Conservation (phyloP, 2,329 filamentous ascomycete species). For the Penicillium hordei region DNA sequence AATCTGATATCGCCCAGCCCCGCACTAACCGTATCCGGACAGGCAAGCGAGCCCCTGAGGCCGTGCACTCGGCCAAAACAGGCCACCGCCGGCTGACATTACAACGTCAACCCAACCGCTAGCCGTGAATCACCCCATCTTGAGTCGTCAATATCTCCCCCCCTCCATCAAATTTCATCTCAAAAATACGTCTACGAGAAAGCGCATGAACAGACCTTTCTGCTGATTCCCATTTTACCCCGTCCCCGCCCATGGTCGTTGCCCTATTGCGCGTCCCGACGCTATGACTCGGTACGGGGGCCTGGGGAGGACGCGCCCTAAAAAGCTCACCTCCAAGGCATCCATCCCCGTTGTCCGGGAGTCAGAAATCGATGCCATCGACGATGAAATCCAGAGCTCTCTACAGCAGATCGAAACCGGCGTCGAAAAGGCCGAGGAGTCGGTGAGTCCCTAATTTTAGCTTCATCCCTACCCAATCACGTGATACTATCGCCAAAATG, state of each 20-base stretch:
- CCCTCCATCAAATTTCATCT: slow-evolving; percentile 55
- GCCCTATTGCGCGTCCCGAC: slow-evolving; percentile 39
- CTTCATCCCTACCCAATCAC: slow-evolving; percentile 40
- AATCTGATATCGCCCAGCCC: slow-evolving; percentile 46
- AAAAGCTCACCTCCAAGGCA: slow-evolving; percentile 88
- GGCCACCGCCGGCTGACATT: slow-evolving; percentile 42
- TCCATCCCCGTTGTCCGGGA: slow-evolving; percentile 83
- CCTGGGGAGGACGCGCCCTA: slow-evolving; percentile 51
- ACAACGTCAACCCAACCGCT: slow-evolving; percentile 48
- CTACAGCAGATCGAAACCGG: slow-evolving; percentile 87
- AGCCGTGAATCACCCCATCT: slow-evolving; percentile 22
- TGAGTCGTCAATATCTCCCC: slow-evolving; percentile 37
- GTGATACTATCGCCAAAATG: slow-evolving; percentile 37
- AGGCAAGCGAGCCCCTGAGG: slow-evolving; percentile 47
- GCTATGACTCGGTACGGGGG: slow-evolving; percentile 49
- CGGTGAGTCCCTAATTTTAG: slow-evolving; percentile 65
- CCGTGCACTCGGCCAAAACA: slow-evolving; percentile 44
- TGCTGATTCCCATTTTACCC: slow-evolving; percentile 63
- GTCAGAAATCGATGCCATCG: slow-evolving; percentile 85
- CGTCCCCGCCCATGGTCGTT: slow-evolving; percentile 49
- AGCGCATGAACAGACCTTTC: slow-evolving; percentile 61
- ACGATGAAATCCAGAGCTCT: slow-evolving; percentile 79
- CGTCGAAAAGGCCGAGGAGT: slow-evolving; percentile 96
- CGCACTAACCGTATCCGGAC: slow-evolving; percentile 43
- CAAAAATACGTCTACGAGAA: slow-evolving; percentile 53